Conservation (phyloP, 768 basidiomycete genomes). For the Boletus pseudo-olivaceus region DNA sequence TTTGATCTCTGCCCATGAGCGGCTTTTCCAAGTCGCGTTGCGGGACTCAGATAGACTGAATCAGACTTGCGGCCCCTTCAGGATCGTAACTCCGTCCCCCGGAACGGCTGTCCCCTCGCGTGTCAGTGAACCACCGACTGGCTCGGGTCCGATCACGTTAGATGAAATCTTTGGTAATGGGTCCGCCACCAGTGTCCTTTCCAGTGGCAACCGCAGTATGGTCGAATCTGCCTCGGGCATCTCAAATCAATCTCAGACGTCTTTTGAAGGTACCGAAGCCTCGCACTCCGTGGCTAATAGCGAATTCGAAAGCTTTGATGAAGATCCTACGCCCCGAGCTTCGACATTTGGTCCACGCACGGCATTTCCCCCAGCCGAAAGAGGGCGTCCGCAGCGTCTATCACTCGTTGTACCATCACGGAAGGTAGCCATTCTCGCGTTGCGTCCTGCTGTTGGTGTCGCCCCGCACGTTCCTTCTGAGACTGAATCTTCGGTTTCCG, state of each 20-base stretch:
- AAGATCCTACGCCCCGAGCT: conserved; percentile 28
- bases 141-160: conserved; percentile 1
- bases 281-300: conserved; percentile 4
- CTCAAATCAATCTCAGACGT: neutral
- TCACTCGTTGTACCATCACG: conserved; percentile 16
- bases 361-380: neutral
- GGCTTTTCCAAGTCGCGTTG: conserved; percentile 18
- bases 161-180: conserved; percentile 7
- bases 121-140: neutral
- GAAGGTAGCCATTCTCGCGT: neutral
- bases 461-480: conserved; percentile 23
- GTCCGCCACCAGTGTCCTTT: conserved; percentile 3
- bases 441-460: conserved; percentile 22
- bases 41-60: conserved; percentile 9
- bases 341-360: conserved; percentile 13
- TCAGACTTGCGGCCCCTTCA: neutral
- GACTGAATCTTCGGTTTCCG: conserved; percentile 8
- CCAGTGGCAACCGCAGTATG: neutral
- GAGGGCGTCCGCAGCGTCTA: conserved; percentile 11
- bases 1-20: conserved; percentile 24
- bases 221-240: neutral
- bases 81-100: conserved; percentile 5
- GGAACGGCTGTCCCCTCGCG: neutral
- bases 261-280: conserved; percentile 3
- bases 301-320: conserved; percentile 8